phyloP scores from a whole-genome alignment of 78 protist species.

The Cavenderia fasciculata region DNA sequence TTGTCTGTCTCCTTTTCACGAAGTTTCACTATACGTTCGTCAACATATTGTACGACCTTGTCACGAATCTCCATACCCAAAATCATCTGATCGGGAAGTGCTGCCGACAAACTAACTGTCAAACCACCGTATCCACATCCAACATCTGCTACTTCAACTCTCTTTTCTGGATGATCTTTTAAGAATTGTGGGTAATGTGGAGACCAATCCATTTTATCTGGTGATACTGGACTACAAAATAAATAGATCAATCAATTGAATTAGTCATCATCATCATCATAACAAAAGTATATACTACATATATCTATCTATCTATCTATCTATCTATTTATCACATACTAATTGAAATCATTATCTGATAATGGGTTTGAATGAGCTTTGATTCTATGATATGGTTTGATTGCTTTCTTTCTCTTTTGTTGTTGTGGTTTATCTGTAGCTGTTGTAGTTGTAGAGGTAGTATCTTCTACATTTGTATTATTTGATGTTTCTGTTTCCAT shows the following conservation, averaged over 20 bases:
- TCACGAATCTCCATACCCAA: conserved; percentile 96
- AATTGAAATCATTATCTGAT: conserved; percentile 65
- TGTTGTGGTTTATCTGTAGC: too few species aligned
- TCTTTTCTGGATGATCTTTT: not conserved
- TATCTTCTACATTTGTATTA: too few species aligned
- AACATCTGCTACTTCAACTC: conserved; percentile 88
- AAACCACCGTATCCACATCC: conserved; percentile 98
- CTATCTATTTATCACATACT: conserved; percentile 48
- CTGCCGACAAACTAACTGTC: conserved; percentile 33
- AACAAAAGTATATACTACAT: too few species aligned
- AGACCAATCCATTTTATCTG: conserved; percentile 72
- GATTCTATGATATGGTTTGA: conserved; percentile 76
- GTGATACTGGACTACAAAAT: conserved; percentile 67
- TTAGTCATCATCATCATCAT: too few species aligned
- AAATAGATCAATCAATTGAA: too few species aligned
- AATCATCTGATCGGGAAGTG: conserved; percentile 80
- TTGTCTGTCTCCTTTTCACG: conserved; percentile 26
- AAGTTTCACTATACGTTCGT: conserved; percentile 77
- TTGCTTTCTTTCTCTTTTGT: conserved; percentile 39
- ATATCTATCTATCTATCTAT: too few species aligned
- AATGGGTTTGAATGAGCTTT: conserved; percentile 84
- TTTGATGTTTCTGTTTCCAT: too few species aligned
- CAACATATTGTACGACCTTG: conserved; percentile 86
- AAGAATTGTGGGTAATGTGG: conserved; percentile 34
- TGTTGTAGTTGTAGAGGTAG: too few species aligned